A percentile compares a stretch with the other conserved stretches of the same genome.
These are phyloP conservation scores for Penicillium italicum DNA, from an alignment of 2,329 filamentous ascomycete genomes.

Conservation along the genomic window DNA sequence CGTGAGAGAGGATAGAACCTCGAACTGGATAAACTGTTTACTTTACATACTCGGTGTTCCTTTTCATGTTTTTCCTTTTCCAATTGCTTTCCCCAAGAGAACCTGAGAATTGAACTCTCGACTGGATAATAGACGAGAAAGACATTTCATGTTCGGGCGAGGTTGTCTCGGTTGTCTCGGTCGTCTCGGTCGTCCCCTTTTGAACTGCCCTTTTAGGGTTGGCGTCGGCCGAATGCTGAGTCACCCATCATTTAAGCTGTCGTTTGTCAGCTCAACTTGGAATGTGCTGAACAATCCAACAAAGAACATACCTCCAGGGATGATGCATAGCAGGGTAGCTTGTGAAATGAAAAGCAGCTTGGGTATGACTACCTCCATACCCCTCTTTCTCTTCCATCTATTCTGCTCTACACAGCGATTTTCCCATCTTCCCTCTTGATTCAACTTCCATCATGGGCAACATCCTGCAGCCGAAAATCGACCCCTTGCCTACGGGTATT, in stretches of 20 bases:
- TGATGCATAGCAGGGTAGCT: not conserved
- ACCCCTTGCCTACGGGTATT: not conserved
- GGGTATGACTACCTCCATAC: not conserved
- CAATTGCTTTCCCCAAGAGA: no score
- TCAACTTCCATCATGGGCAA: not conserved
- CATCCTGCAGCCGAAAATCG: not conserved
- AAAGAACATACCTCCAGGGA: not conserved
- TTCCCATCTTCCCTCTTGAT: not conserved
- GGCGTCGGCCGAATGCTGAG: not conserved
- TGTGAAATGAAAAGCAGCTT: not conserved
- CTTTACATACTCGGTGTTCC: not conserved
- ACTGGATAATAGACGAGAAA: not conserved
- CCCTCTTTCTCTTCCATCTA: not conserved
- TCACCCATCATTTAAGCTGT: not conserved
- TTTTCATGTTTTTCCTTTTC: no score
- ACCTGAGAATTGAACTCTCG: not conserved
- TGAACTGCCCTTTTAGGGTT: not conserved
- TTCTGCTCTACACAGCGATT: not conserved
- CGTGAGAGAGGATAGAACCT: not conserved
- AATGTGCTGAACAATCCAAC: not conserved
- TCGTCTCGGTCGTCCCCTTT: not conserved
- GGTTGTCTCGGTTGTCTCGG: not conserved
- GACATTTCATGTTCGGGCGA: not conserved
- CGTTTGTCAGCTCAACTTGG: not conserved
- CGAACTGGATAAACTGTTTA: not conserved